Percentiles rank a stretch among this genome's conserved stretches.
Conservation (phyloP, 225 moss, liverwort and hornwort species). For the Physcomitrellopsis africana region DNA sequence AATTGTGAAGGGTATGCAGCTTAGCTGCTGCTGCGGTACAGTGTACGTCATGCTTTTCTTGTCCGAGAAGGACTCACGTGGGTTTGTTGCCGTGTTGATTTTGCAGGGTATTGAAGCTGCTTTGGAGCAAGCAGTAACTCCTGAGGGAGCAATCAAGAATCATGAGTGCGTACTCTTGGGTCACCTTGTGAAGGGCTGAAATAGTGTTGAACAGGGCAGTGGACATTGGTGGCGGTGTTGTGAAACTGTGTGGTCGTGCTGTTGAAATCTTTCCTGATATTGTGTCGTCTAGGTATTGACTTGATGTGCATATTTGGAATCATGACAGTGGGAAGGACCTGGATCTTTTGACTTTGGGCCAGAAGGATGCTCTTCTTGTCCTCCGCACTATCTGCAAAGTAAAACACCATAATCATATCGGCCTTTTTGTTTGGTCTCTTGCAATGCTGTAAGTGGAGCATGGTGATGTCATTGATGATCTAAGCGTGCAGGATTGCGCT, state of each 20-base stretch:
- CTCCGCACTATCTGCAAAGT: conserved; percentile 89
- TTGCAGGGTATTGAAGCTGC: conserved; percentile 80
- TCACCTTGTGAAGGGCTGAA: conserved; percentile 5
- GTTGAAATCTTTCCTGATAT: background rate
- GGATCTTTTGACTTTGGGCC: conserved; percentile 64
- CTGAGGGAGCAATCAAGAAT: conserved; percentile 68
- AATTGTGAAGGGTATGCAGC: background rate
- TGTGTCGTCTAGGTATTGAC: conserved; percentile 8
- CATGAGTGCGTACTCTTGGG: conserved; percentile 54
- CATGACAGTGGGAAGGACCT: conserved; percentile 68
- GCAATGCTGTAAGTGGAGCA: background rate
- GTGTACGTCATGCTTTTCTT: conserved; percentile 1
- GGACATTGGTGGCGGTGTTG: background rate
- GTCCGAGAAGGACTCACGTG: conserved; percentile 1
- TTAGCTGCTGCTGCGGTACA: background rate
- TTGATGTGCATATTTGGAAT: conserved; percentile 23
- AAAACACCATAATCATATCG: conserved; percentile 9
- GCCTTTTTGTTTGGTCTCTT: background rate
- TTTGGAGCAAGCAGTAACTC: conserved; percentile 75
- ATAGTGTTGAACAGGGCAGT: background rate
- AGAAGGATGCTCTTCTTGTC: conserved; percentile 84
- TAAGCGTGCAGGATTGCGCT: conserved; percentile 2
- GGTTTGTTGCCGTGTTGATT: conserved; percentile 24
- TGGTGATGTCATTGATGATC: background rate
- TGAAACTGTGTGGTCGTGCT: background rate